Evolutionary conservation across 352 stramenopile genomes (phyloP).

Genomic region (Globisporangium takayamanum): DNA sequence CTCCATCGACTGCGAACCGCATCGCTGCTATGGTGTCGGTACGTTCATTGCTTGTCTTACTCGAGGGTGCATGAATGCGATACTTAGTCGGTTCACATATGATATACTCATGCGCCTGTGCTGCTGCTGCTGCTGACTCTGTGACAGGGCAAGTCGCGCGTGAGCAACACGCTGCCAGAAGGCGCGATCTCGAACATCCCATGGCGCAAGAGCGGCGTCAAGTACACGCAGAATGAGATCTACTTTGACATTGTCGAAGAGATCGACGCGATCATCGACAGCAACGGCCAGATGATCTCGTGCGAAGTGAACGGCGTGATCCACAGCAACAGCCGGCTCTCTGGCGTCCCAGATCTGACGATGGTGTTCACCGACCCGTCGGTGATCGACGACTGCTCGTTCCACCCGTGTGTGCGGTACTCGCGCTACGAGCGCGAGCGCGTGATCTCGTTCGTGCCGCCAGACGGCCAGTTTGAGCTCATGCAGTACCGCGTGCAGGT

Average conservation of each 20-base stretch:
- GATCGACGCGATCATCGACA: constrained; percentile 95
- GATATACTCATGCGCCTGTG: neutral
- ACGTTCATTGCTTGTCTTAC: neutral
- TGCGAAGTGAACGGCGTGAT: constrained; percentile 94
- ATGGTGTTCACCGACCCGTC: constrained; percentile 95
- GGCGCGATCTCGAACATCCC: constrained; percentile 95
- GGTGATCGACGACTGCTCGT: constrained; percentile 97
- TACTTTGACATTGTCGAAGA: constrained; percentile 99
- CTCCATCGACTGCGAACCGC: constrained; percentile 90
- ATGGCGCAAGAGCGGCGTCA: constrained; percentile 94
- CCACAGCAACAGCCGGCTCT: constrained; percentile 93
- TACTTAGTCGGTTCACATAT: neutral
- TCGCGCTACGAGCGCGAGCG: constrained; percentile 93
- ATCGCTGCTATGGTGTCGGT: constrained; percentile 85
- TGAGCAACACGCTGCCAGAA: constrained; percentile 89
- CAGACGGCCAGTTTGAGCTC: constrained; percentile 96
- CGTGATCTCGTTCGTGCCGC: constrained; percentile 96
- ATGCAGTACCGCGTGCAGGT: constrained; percentile 86
- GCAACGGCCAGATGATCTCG: constrained; percentile 88
- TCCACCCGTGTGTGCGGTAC: constrained; percentile 98
- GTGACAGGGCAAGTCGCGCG: constrained; percentile 69
- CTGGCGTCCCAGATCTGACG: constrained; percentile 94
- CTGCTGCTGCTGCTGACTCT: neutral
- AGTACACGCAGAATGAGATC: constrained; percentile 97
- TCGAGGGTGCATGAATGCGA: neutral